Evolutionary conservation across 805 yeast species (phyloP).

Genomic region (Hanseniaspora thailandica): DNA sequence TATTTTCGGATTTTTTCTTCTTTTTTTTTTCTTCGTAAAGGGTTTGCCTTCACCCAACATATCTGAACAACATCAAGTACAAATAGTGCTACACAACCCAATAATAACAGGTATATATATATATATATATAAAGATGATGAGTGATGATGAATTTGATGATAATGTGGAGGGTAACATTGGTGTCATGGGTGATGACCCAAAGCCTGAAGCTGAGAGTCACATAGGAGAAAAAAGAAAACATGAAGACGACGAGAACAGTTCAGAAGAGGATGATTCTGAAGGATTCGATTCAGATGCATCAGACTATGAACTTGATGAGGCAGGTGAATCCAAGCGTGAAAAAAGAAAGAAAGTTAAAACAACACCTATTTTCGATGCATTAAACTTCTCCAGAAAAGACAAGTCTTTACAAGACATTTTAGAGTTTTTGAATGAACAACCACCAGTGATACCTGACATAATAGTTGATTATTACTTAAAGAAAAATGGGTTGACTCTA

Average conservation of each 20-base stretch:
- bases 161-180: conserved; percentile 26
- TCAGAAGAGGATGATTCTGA: conserved; percentile 16
- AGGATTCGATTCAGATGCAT: conserved; percentile 16
- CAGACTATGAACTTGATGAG: conserved; percentile 11
- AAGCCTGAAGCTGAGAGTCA: conserved; percentile 7
- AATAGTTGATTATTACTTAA: conserved; percentile 82
- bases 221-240: conserved; percentile 21
- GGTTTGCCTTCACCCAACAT: no score
- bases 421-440: conserved; percentile 82
- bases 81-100: no score
- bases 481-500: conserved; percentile 74
- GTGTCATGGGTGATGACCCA: conserved; percentile 12
- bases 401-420: conserved; percentile 69
- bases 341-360: conserved; percentile 22
- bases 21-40: not conserved
- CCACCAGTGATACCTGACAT: conserved; percentile 96
- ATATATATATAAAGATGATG: not conserved
- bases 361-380: conserved; percentile 35
- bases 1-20: not conserved
- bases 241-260: conserved; percentile 18
- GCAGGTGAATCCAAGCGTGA: conserved; percentile 19
- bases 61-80: no score
- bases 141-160: conserved; percentile 28
- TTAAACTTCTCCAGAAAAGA: conserved; percentile 69
- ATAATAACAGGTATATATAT: no score